Base-by-base conservation (phyloP, 2,329 filamentous ascomycete species). In the Lasiodiplodia gonubiensis region DNA sequence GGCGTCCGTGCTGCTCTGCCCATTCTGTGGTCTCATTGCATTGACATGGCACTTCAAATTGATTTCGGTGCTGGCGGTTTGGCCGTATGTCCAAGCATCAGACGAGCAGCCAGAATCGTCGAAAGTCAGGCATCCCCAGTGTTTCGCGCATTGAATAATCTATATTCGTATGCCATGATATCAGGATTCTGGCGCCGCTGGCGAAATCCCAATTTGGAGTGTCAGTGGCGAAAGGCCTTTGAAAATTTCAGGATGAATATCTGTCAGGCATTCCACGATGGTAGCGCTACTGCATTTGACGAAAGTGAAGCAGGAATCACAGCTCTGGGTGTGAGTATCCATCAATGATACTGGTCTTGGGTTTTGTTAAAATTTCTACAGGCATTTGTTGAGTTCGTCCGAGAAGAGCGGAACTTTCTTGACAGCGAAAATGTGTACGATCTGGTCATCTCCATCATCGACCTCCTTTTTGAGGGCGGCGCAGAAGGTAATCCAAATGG, bases 371-470 rank as follows among this genome's bases (percentile, higher is more conserved):
- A 10, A 3, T 10, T 6, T 10, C 3, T 18, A 16, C 37, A 42
- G 37, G 1, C 12, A 5, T 42, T 16, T 2, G 7, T 30, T 30
- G 3, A 6, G 1, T 3, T 27, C 1, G 27, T 27, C 27, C 27
- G 3, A 27, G 1, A 27, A 3, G 7, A 3, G 4, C 4, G 3
- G 2, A 1, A 1, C 1, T 30, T 8, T 30, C 18, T n/a, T 8
- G 1, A n/a, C 18, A 10, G 1, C 2, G 1, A 21, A 2, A 2
- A 0, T 16, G 0, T 10, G 0, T 8, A 46, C 2, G 42, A 46
- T 10, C 18, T 46, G 10, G 7, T 21, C 18, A 46, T 21, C 1
- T 11, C 42, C 2, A 46, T 46, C 6, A 21, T 46, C 18, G 42
- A 46, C 6, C 18, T 21, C 2, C 11, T 46, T 21, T 21, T 11